Evolutionary conservation across 768 basidiomycete species (phyloP), one percentile per base, ranked within the genome.

Genomic region (Tulasnella sp.): DNA sequence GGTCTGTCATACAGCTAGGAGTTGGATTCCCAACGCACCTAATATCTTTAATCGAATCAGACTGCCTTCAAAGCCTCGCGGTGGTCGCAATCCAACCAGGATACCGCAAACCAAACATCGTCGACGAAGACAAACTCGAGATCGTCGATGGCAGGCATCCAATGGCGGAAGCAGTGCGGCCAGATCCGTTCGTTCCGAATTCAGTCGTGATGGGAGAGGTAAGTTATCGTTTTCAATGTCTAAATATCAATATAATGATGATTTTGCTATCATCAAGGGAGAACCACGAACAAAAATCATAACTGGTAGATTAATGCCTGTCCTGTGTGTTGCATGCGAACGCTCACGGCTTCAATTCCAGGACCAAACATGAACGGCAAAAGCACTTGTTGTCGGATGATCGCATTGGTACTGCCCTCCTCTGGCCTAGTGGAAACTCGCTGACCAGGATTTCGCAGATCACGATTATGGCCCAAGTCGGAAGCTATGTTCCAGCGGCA

Each of bases 71-170:
- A 79, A 95, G 94, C 82, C 88, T 99, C 18, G 93, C 96, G 0
- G 89, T 89, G 71, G 92, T 96, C 5, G 94, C 95, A 0, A 86
- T 93, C 48, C 90, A 91, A 80, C 88, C 89, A 18, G 92, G 92
- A 72, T 98, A 96, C 82, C 90, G 91, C 44, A 91, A 92, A 72
- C 97, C 97, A 0, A 85, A 88, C 80, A 93, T 98, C 82, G 89
- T 91, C 9, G 90, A 91, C 39, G 84, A 85, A 7, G 89, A 91
- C 73, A 84, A 84, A 36, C 86, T 98, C 18, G 91, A 94, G 80
- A 93, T 98, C 40, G 85, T 88, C 16, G 90, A 92, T n/a, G 97
- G 95, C 0, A 89, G 96, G 16, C 97, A 99, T 86, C 97, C 97
- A 0, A 95, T 99, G 90, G 90, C 97, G 21, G 97, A 98, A 84